phyloP scores from a whole-genome alignment of 179 eudicot genomes.

The Patellifolia procumbens region DNA sequence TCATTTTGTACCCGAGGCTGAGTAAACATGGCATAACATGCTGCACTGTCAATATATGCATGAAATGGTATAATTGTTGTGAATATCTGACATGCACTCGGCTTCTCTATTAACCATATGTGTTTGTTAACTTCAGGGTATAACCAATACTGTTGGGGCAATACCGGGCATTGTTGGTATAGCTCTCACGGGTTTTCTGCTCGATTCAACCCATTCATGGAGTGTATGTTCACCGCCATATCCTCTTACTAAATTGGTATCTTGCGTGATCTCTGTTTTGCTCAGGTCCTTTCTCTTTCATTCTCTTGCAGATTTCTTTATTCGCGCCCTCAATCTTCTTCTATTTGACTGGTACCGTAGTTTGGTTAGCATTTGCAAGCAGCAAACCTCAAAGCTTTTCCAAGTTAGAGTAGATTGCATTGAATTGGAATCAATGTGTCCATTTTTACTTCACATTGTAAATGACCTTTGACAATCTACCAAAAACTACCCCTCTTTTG shows the following conservation, averaged over 20 bases:
- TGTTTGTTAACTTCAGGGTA: conserved; percentile 52
- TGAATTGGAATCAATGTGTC: not conserved
- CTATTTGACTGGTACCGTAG: conserved; percentile 91
- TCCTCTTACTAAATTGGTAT: not conserved
- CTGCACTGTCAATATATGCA: not conserved
- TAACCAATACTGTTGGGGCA: conserved; percentile 92
- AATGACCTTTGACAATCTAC: conserved; percentile 12
- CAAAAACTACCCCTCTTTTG: conserved; percentile 1
- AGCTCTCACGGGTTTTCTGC: conserved; percentile 93
- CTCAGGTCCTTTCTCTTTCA: conserved; percentile 1
- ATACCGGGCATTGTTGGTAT: conserved; percentile 96
- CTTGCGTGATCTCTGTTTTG: not conserved
- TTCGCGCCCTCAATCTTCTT: conserved; percentile 97
- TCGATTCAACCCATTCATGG: conserved; percentile 97
- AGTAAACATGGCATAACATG: not conserved
- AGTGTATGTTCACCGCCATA: conserved; percentile 51
- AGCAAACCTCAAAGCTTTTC: conserved; percentile 86
- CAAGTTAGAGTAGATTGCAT: conserved; percentile 40
- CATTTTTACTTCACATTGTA: not conserved
- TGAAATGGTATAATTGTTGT: not conserved
- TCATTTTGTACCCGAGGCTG: too few relatives aligned
- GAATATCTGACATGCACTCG: not conserved
- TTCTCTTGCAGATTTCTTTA: conserved; percentile 54
- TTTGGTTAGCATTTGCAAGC: conserved; percentile 93
- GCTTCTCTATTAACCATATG: not conserved